Conservation (phyloP, 441 rosid species). For the Lagerstroemia fauriei region DNA sequence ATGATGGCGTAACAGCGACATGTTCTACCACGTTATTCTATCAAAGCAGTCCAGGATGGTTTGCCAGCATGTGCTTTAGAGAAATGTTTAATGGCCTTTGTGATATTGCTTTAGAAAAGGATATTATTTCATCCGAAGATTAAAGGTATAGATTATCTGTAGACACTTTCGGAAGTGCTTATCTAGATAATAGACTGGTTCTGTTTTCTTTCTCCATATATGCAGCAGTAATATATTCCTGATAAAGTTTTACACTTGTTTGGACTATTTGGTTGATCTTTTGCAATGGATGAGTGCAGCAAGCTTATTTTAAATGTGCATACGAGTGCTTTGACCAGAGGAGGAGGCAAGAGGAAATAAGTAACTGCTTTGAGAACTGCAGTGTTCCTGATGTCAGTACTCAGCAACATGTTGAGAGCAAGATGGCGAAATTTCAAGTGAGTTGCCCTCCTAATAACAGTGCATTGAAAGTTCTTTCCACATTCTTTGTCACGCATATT, state of each 20-base stretch:
- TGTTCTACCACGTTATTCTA: not conserved
- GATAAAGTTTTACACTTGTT: not conserved
- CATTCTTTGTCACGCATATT: not conserved
- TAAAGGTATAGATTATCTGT: not conserved
- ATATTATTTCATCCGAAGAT: not conserved
- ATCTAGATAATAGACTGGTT: not conserved
- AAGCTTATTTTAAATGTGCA: conserved; percentile 89
- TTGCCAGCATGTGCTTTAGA: not conserved
- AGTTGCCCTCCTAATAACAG: conserved; percentile 23
- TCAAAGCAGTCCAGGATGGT: not conserved
- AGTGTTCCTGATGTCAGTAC: conserved; percentile 70
- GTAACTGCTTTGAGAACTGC: conserved; percentile 70
- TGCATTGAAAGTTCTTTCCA: too few species aligned
- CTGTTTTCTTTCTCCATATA: not conserved
- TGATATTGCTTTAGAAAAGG: not conserved
- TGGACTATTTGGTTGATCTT: not conserved
- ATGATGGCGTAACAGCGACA: not conserved
- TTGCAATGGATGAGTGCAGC: conserved; percentile 44
- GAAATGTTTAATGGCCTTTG: not conserved
- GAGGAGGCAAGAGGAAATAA: conserved; percentile 64
- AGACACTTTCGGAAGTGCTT: not conserved
- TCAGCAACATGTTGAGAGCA: conserved; percentile 64
- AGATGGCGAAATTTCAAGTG: conserved; percentile 78
- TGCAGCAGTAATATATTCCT: not conserved
- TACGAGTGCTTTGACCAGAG: conserved; percentile 83